phyloP scores from a whole-genome alignment of 768 basidiomycete species.

The Cyclocybe cylindracea region DNA sequence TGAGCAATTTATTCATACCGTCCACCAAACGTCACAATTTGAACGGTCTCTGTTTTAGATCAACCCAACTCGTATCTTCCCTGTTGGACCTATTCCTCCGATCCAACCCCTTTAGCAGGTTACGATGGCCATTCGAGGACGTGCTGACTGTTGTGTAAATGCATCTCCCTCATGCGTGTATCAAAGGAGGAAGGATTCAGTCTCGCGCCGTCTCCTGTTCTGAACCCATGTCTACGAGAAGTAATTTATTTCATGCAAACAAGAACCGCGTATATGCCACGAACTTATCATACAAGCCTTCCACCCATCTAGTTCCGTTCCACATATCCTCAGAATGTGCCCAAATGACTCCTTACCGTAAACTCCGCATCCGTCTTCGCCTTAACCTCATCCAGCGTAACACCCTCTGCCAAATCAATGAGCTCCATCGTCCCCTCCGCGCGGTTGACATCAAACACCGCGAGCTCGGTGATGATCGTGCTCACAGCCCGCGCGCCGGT shows the following conservation, averaged over 20 bases:
- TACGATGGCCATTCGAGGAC: too few species aligned
- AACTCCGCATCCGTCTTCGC: constrained; percentile 89
- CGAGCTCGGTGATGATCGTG: constrained; percentile 91
- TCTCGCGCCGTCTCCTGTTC: too few species aligned
- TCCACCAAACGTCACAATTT: background rate
- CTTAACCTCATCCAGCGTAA: constrained; percentile 79
- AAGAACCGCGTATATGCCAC: background rate
- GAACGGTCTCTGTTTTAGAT: constrained; percentile 42
- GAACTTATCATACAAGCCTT: background rate
- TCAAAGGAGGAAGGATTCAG: too few species aligned
- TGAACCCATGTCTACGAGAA: background rate
- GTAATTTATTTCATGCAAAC: background rate
- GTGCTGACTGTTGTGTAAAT: too few species aligned
- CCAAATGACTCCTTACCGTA: constrained; percentile 53
- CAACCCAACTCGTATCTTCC: constrained; percentile 78
- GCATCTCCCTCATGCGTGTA: too few species aligned
- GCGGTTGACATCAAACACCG: constrained; percentile 88
- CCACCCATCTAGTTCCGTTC: background rate
- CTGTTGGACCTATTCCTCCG: constrained; percentile 69
- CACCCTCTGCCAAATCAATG: constrained; percentile 83
- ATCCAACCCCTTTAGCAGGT: constrained; percentile 56
- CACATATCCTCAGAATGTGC: constrained; percentile 37
- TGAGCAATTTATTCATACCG: constrained; percentile 28
- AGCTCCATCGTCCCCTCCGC: constrained; percentile 69
- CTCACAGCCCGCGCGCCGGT: constrained; percentile 89